A percentile compares a stretch with the other conserved stretches of the same genome.
Conservation (phyloP, 306 rosid species). For the Begonia fuchsioides region DNA sequence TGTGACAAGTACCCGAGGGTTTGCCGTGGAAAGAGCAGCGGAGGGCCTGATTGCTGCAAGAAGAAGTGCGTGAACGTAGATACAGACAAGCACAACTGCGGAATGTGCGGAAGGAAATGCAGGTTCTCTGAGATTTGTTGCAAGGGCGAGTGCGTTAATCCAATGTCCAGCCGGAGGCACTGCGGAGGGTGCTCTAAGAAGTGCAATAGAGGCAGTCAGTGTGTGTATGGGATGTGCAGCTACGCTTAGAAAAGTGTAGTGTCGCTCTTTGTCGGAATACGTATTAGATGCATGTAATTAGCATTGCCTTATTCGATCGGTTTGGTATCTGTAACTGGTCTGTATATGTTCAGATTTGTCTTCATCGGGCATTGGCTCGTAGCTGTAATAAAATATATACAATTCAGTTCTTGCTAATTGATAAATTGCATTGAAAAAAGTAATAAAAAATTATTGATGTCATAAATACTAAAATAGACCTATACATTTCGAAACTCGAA, state of each 20-base stretch:
- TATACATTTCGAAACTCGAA: too few species aligned
- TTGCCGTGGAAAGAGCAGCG: slow-evolving; percentile 22
- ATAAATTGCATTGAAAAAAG: too few species aligned
- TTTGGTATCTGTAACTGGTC: too few species aligned
- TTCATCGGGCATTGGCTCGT: too few species aligned
- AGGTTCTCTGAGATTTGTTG: slow-evolving; percentile 28
- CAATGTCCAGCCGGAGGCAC: slow-evolving; percentile 17
- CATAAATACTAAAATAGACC: too few species aligned
- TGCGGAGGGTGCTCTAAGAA: slow-evolving; percentile 33
- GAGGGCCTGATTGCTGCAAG: slow-evolving; percentile 27
- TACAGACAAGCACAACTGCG: slow-evolving; percentile 25
- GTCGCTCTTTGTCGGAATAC: too few species aligned
- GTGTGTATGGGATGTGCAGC: slow-evolving; percentile 36
- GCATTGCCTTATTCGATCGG: too few species aligned
- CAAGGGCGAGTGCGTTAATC: slow-evolving; percentile 29
- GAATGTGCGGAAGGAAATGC: slow-evolving; percentile 26
- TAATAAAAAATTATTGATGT: too few species aligned
- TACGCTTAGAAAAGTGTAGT: slow-evolving; percentile 8
- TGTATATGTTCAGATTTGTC: too few species aligned
- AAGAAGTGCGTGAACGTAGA: slow-evolving; percentile 25
- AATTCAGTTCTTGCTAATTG: too few species aligned
- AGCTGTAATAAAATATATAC: too few species aligned
- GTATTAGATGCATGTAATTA: too few species aligned
- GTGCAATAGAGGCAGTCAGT: slow-evolving; percentile 30
- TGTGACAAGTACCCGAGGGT: slow-evolving; percentile 23